phyloP scores from a whole-genome alignment of 441 rosid genomes.

The Adansonia grandidieri region DNA sequence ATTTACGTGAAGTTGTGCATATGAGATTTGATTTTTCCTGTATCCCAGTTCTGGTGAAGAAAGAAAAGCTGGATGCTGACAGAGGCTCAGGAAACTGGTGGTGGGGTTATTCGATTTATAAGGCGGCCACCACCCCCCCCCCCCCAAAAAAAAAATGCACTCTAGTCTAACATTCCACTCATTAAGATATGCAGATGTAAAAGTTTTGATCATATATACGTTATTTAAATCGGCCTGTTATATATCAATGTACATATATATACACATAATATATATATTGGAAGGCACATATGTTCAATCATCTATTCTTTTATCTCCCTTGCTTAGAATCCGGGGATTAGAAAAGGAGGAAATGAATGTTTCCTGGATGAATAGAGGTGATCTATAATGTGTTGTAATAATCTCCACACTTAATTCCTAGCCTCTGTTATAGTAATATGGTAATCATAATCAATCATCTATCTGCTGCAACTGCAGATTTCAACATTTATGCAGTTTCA shows the following conservation, averaged over 20 bases:
- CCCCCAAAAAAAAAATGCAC: neutral
- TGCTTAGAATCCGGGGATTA: conserved; percentile 7
- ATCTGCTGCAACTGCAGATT: conserved; percentile 10
- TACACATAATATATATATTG: neutral
- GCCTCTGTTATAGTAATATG: neutral
- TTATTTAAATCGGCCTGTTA: neutral
- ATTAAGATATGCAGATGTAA: conserved; percentile 3
- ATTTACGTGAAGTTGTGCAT: conserved; percentile 10
- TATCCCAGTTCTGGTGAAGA: conserved; percentile 52
- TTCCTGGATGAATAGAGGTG: neutral
- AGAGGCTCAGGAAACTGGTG: conserved; percentile 27
- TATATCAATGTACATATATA: conserved; percentile 10
- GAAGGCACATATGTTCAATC: neutral
- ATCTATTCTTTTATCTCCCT: neutral
- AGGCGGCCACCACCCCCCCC: neutral
- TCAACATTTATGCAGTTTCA: neutral
- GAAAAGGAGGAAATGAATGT: neutral
- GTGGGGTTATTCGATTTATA: conserved; percentile 22
- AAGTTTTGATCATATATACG: conserved; percentile 1
- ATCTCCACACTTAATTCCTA: neutral
- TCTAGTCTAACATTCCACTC: conserved; percentile 23
- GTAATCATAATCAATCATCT: neutral
- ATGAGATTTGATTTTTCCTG: conserved; percentile 19
- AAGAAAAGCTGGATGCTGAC: conserved; percentile 25
- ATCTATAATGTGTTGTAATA: neutral